Percentiles rank a stretch among this genome's conserved stretches.
These are phyloP conservation scores for Striga hermonthica DNA, from an alignment of 305 asterid species.

Conservation along the genomic window DNA sequence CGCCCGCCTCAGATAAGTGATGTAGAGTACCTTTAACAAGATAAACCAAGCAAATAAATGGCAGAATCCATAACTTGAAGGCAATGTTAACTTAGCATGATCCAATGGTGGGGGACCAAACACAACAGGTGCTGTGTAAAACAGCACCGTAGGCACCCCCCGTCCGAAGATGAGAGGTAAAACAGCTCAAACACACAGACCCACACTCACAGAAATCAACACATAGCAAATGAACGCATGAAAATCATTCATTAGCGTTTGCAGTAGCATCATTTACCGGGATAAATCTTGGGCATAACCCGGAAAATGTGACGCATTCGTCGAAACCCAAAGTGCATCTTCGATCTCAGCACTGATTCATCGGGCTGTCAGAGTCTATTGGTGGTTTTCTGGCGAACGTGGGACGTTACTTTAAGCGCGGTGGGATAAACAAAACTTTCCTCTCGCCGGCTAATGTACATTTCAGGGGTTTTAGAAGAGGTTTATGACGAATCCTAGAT, in stretches of 20 bases:
- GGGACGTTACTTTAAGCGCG: slow-evolving; percentile 2
- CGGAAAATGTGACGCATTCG: slow-evolving; percentile 29
- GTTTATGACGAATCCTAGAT: slow-evolving; percentile 30
- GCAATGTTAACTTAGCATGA: too few species aligned
- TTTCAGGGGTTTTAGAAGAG: slow-evolving; percentile 33
- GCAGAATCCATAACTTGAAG: slow-evolving; percentile 3
- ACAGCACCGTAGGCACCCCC: too few species aligned
- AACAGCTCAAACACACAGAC: too few species aligned
- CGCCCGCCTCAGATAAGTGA: slow-evolving; percentile 29
- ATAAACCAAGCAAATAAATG: slow-evolving; percentile 13
- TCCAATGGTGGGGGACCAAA: too few species aligned
- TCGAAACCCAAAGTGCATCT: slow-evolving; percentile 41
- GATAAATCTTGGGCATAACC: slow-evolving; percentile 36
- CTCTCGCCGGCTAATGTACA: slow-evolving; percentile 20
- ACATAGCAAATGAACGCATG: background rate
- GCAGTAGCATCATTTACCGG: slow-evolving; percentile 32
- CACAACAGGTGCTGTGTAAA: too few species aligned
- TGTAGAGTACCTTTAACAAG: slow-evolving; percentile 27
- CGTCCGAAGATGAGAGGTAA: background rate
- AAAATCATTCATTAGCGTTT: background rate
- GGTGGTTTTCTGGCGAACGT: background rate
- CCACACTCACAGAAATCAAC: too few species aligned
- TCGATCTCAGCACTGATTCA: slow-evolving; percentile 5
- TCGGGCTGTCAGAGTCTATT: background rate
- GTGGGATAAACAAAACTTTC: slow-evolving; percentile 1